Evolutionary conservation across 2,329 filamentous ascomycete species (phyloP), one percentile per base, ranked within the genome.

Genomic region (Nemania abortiva): DNA sequence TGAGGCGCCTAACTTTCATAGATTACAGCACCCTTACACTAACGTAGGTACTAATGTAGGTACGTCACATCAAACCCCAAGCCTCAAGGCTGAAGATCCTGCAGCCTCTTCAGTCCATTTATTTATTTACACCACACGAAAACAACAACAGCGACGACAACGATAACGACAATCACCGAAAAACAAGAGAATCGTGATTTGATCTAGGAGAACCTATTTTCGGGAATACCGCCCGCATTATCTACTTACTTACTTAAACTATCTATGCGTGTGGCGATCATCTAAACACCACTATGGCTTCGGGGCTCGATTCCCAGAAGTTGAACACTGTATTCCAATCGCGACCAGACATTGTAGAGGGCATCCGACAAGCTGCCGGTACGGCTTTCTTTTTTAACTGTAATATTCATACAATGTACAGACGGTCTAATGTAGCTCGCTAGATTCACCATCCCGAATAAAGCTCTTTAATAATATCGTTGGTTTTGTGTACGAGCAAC

Each of bases 381-480:
- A 81, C 70, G 81, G 71, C 58, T 29, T 50, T 7, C 27, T 57
- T 31, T 29, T 15, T 37, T 39, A 3, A 42, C 15, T 55, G 2
- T 24, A 37, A 22, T 20, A n/a, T 2, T 3, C 11, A 9, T n/a
- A 6, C 4, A 24, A n/a, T 20, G 1, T 34, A 1, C 15, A 31
- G 29, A 15, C 42, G 29, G 18, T 45, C 65, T 67, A 42, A 57
- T 45, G 6, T 62, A 15, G 20, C 65, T 27, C n/a, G 4, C 5
- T 72, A 88, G 87, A 89, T 74, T 83, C 86, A 1, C 85, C 87
- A 0, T 79, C 79, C 6, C 82, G 83, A 39, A 78, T 87, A 29
- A 75, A 80, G 22, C 81, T 90, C 9, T 90, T 90, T 79, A 89
- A 89, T 78, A 80, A 84, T 56, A 89, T 89, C 63, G 82, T 84